Evolutionary conservation across 2,329 filamentous ascomycete species (phyloP), one percentile per base, ranked within the genome.

Genomic region (Eutypa lata): DNA sequence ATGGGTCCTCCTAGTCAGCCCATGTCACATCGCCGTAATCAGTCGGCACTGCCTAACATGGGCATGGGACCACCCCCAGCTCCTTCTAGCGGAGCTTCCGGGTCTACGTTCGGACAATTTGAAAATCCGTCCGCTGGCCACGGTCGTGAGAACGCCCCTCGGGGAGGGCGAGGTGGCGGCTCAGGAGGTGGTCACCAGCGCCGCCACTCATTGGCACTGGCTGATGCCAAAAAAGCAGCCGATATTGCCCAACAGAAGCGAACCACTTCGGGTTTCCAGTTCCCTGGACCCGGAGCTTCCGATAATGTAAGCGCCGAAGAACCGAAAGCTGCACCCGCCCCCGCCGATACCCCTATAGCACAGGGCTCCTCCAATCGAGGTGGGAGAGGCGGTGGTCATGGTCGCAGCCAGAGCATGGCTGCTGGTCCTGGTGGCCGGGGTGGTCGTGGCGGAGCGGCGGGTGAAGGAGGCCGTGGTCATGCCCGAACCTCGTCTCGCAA

Each of bases 201-300:
- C 68, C 88, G 94, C 73, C 94, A 99, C 75, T 99, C 94, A 19
- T 80, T 99, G 59, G 94, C 92, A 58, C 78, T 99, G 59, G 90
- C 92, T 37, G 94, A 99, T 73, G 94, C 94, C 48, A 97, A 96
- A 76, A 97, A 97, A 77, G 94, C 94, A 47, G 94, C 94, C 53
- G 94, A 99, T 71, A 76, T 96, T 58, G 94, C 94, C 47, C 94
- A 99, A 75, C 93, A 96, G 78, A 97, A 97, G 76, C 83, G 92
- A 71, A 96, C 93, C 51, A 91, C 92, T 56, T 91, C 90, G 58
- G 91, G 87, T 53, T 99, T 97, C 74, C 92, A 96, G 69, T 99
- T 99, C 70, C 93, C 94, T 16, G 84, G 87, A 50, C 89, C 91
- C 48, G 83, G 82, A 47, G 80, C 87, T 57, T 78, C 82, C 50